These are phyloP conservation scores for Penicillium taxi DNA, from an alignment of 495 filamentous ascomycete species.

Conservation along the genomic window DNA sequence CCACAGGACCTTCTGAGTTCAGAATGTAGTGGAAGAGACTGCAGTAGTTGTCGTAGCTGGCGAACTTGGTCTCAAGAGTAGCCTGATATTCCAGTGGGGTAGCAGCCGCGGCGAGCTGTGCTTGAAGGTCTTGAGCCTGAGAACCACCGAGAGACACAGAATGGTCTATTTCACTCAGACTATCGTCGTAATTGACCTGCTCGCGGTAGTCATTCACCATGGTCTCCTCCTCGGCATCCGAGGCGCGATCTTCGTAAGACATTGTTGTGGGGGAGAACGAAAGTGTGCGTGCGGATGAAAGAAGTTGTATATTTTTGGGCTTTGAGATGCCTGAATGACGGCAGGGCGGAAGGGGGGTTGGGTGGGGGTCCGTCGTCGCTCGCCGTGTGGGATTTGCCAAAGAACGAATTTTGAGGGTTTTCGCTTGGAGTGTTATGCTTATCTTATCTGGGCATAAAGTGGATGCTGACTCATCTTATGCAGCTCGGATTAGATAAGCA, in stretches of 20 bases:
- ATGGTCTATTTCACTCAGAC: slow-evolving; percentile 68
- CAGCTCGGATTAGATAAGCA: too few species aligned
- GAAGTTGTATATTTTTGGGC: slow-evolving; percentile 5
- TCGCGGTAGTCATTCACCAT: slow-evolving; percentile 90
- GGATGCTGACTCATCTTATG: slow-evolving; percentile 30
- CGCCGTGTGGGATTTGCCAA: slow-evolving; percentile 41
- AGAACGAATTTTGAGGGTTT: slow-evolving; percentile 48
- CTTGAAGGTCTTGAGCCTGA: slow-evolving; percentile 74
- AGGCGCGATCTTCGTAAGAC: slow-evolving; percentile 50
- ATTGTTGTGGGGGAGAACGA: slow-evolving; percentile 21
- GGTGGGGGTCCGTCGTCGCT: slow-evolving; percentile 31
- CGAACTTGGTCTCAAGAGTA: slow-evolving; percentile 88
- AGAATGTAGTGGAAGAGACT: slow-evolving; percentile 97
- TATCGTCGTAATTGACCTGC: slow-evolving; percentile 85
- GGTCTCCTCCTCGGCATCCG: slow-evolving; percentile 89
- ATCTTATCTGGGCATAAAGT: slow-evolving; percentile 41
- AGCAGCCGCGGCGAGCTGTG: slow-evolving; percentile 79
- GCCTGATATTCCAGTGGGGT: slow-evolving; percentile 93
- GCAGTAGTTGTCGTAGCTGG: slow-evolving; percentile 99
- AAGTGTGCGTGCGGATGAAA: slow-evolving; percentile 9
- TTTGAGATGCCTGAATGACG: slow-evolving; percentile 20
- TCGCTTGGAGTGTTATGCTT: slow-evolving; percentile 43
- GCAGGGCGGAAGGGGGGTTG: slow-evolving; percentile 15
- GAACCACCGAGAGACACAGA: slow-evolving; percentile 45
- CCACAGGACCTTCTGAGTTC: slow-evolving; percentile 96